A percentile compares a stretch with the other conserved stretches of the same genome.
Evolutionary conservation across 2,329 filamentous ascomycete species (phyloP).

Genomic region (Cytospora paraplurivora): DNA sequence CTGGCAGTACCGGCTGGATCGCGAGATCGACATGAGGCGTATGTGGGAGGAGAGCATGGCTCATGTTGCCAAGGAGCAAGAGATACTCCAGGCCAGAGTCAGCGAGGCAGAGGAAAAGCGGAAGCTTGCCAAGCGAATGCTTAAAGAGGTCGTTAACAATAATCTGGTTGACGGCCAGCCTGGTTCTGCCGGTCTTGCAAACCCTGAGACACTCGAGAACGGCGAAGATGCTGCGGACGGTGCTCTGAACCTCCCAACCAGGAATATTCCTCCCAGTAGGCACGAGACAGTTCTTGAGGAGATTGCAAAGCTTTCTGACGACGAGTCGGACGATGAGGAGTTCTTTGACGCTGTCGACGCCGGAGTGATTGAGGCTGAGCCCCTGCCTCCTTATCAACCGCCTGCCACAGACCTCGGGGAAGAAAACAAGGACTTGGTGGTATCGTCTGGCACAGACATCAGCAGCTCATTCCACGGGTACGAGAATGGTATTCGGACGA

Average conservation of each 20-base stretch:
- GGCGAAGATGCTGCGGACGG: constrained; percentile 32
- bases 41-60: constrained; percentile 99
- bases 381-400: constrained; percentile 55
- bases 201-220: constrained; percentile 42
- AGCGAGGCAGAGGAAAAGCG: constrained; percentile 90
- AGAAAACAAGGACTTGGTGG: constrained; percentile 50
- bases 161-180: constrained; percentile 43
- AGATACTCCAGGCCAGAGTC: constrained; percentile 83
- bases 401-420: constrained; percentile 38
- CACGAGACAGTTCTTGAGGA: constrained; percentile 70
- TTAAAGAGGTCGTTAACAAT: constrained; percentile 79
- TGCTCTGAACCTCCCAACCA: constrained; percentile 44
- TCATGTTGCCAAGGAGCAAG: constrained; percentile 90
- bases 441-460: constrained; percentile 60
- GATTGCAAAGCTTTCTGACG: constrained; percentile 75
- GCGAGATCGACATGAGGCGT: constrained; percentile 85
- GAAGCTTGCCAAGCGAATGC: constrained; percentile 82
- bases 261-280: constrained; percentile 46
- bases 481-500: constrained; percentile 80
- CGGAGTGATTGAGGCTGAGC: constrained; percentile 80
- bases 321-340: constrained; percentile 82
- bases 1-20: constrained; percentile 93
- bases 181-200: constrained; percentile 33
- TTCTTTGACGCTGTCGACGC: constrained; percentile 98
- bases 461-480: constrained; percentile 83